Percentiles rank a stretch among this genome's conserved stretches.
These are phyloP conservation scores for Neurospora africana DNA, from an alignment of 495 filamentous ascomycete genomes.

Conservation along the genomic window DNA sequence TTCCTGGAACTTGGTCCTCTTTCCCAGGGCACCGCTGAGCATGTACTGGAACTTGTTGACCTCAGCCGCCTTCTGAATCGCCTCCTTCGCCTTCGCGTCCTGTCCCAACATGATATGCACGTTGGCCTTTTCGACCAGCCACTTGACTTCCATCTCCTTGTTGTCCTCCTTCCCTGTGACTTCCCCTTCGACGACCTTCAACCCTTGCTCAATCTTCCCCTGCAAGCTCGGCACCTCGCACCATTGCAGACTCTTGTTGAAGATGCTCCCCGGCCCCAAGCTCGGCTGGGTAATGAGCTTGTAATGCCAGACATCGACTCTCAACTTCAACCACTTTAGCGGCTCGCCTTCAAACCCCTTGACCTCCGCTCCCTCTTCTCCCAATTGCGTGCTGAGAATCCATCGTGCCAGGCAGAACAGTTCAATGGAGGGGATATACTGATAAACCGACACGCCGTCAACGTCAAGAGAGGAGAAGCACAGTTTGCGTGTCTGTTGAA, in stretches of 20 bases:
- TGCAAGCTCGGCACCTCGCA: conserved; percentile 41
- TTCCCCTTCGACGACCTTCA: conserved; percentile 33
- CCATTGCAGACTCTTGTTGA: conserved; percentile 34
- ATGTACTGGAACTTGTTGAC: conserved; percentile 67
- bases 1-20: conserved; percentile 86
- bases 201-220: conserved; percentile 34
- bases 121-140: conserved; percentile 69
- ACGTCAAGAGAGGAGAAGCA: conserved; percentile 58
- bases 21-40: conserved; percentile 76
- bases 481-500: not conserved
- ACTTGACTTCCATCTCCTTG: conserved; percentile 44
- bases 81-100: conserved; percentile 61
- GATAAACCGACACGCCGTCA: conserved; percentile 81
- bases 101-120: conserved; percentile 79
- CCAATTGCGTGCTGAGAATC: conserved; percentile 43
- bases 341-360: not conserved
- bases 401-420: conserved; percentile 67
- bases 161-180: conserved; percentile 29
- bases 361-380: not conserved
- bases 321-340: conserved; percentile 45
- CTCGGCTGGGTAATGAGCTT: conserved; percentile 68
- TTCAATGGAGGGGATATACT: conserved; percentile 70
- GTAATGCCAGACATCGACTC: conserved; percentile 79
- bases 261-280: conserved; percentile 41
- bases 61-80: conserved; percentile 54